Base-by-base conservation (phyloP, 2,329 filamentous ascomycete genomes). In the Drechslerella dactyloides region DNA sequence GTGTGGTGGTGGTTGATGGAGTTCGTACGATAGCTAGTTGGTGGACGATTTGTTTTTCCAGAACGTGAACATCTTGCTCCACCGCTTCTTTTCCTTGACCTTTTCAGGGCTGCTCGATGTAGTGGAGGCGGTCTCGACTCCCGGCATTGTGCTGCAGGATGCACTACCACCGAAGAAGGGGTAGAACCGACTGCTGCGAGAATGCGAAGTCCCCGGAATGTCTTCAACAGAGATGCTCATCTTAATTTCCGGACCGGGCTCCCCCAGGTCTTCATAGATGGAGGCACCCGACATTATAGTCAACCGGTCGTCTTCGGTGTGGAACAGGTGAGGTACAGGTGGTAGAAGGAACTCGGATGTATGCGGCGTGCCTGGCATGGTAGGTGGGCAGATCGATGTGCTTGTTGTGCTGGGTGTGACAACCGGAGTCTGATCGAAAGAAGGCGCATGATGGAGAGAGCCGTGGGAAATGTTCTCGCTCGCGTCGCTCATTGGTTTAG, bases 241-340 rank as follows among this genome's bases (percentile, higher is more conserved):
- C 53, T 75, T 74, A 68, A 77, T 76, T 61, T 77, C 75, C 55
- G 76, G 76, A 30, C 75, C 75, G 23, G 76, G 75, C 55, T 77
- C 76, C 52, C 76, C 76, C 17, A 76, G 74, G 24, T 76, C 73
- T 61, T 73, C 69, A 19, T 73, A 73, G 10, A 73, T 63, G 1
- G 69, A 73, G 10, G 69, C 57, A n/a, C 61, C 69, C 15, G 69
- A 73, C 61, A 73, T 68, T n/a, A 73, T 56, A 19, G 69, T 73
- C n/a, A 63, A 13, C 8, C 69, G 61, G 54, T 73, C 69, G 50
- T 73, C 69, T 51, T 73, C 69, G 15, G 61, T 62, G 21, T 33
- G 8, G 52, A 58, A 64, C 24, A 68, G 11, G 13, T 66, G 69
- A 35, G 69, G 52, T 33, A 62, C 53, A 19, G 62, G 62, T 6